These are phyloP conservation scores for Mollisia scopiformis DNA, from an alignment of 2,329 filamentous ascomycete species.

Conservation along the genomic window DNA sequence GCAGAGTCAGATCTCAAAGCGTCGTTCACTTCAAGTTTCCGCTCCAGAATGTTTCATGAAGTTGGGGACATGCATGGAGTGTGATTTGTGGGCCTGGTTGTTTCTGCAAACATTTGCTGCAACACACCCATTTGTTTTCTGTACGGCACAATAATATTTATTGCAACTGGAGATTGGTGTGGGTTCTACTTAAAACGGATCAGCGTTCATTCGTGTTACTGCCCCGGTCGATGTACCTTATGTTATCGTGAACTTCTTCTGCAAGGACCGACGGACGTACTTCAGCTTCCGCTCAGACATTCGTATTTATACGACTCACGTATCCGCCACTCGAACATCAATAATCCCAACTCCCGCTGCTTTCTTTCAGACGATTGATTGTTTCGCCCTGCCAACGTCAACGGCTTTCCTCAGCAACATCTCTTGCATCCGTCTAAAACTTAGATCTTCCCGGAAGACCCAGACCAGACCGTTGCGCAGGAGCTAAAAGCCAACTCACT, in stretches of 20 bases:
- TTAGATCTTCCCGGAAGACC: background rate
- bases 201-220: background rate
- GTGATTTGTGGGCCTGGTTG: background rate
- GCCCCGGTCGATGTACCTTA: background rate
- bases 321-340: too few relatives aligned
- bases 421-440: background rate
- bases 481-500: background rate
- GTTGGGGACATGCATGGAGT: background rate
- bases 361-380: background rate
- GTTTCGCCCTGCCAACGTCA: background rate
- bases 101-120: background rate
- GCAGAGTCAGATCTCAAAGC: background rate
- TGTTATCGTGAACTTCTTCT: background rate
- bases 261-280: too few relatives aligned
- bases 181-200: background rate
- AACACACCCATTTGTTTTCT: background rate
- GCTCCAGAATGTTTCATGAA: background rate
- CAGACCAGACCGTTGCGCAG: background rate
- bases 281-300: background rate
- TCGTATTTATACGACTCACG: too few relatives aligned
- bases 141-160: too few relatives aligned
- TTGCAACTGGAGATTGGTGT: background rate
- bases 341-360: background rate
- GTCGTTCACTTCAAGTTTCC: too few relatives aligned
- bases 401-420: background rate